Base-by-base conservation (phyloP, 768 basidiomycete species). In the Amanita phalloides region DNA sequence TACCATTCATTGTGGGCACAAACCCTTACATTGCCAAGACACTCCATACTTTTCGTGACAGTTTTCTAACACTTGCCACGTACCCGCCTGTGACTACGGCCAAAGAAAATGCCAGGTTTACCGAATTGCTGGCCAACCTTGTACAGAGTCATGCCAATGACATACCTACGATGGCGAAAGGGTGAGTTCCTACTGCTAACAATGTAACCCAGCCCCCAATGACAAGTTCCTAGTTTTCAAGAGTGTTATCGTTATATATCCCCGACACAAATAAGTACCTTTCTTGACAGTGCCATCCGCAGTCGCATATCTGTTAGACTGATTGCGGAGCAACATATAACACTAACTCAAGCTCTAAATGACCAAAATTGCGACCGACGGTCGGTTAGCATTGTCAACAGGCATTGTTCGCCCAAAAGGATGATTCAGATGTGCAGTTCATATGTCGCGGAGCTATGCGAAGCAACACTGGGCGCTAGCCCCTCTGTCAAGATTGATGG, bases 241-340 rank as follows among this genome's bases (percentile, higher is more conserved):
- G 92, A 94, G 68, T 88, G 84, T 55, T 73, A 81, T 41, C 77
- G 80, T 47, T 94, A 94, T 65, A 84, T 94, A 75, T 81, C 88
- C 6, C 78, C 87, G 5, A 74, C 73, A n/a, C 81, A 87, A 58
- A 84, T 90, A 57, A 83, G 77, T 66, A 72, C 73, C 51, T 94
- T 94, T 62, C 70, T 94, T 23, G 86, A 94, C 62, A 80, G 81
- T 39, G 82, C 88, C 37, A 92, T 94, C 58, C 82, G 83, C 25
- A 91, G 82, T 60, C 84, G 91, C 51, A 90, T 93, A 51, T 89
- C 88, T 36, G 81, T 93, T 26, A 82, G 91, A 32, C 71, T 94
- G 51, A 87, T 93, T 54, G 91, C 90, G 36, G 91, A 94, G 64
- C 91, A 94, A 60, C 91, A 94, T 63, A 87, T 94, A 35, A 81